Percentiles rank a stretch among this genome's conserved stretches.
Conservation (phyloP, 2,329 filamentous ascomycete species). For the Cercospora sesami region DNA sequence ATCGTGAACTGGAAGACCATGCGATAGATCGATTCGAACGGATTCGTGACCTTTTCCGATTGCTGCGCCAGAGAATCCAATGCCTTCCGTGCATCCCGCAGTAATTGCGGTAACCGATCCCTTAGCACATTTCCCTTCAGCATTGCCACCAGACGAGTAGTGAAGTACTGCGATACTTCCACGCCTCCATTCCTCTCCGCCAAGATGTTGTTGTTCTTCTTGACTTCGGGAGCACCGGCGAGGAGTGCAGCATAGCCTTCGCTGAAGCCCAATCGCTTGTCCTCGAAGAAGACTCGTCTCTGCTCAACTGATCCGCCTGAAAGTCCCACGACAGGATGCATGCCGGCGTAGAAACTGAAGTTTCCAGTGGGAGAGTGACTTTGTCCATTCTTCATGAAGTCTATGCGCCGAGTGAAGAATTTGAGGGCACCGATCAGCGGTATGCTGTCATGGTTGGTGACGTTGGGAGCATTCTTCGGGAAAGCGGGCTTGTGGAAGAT, state of each 20-base stretch:
- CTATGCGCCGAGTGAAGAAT: slow-evolving; percentile 52
- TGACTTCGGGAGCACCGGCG: slow-evolving; percentile 37
- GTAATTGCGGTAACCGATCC: slow-evolving; percentile 44
- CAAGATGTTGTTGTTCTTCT: slow-evolving; percentile 26
- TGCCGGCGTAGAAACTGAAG: slow-evolving; percentile 54
- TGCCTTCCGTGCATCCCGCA: slow-evolving; percentile 45
- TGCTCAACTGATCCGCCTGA: slow-evolving; percentile 45
- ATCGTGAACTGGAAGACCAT: slow-evolving; percentile 60
- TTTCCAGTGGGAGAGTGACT: slow-evolving; percentile 43
- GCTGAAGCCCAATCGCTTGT: slow-evolving; percentile 46
- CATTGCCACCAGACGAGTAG: slow-evolving; percentile 30
- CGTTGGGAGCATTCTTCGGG: slow-evolving; percentile 32
- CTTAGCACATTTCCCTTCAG: slow-evolving; percentile 33
- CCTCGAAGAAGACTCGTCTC: slow-evolving; percentile 50
- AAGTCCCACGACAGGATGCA: slow-evolving; percentile 48
- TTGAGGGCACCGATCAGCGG: slow-evolving; percentile 49
- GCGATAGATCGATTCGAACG: slow-evolving; percentile 56
- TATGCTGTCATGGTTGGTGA: slow-evolving; percentile 27
- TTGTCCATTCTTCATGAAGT: slow-evolving; percentile 45
- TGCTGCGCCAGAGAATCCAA: slow-evolving; percentile 43
- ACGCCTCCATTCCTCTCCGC: slow-evolving; percentile 23
- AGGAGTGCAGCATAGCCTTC: slow-evolving; percentile 45
- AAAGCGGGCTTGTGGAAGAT: slow-evolving; percentile 27
- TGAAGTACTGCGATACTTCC: slow-evolving; percentile 32
- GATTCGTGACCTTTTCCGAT: slow-evolving; percentile 48